Evolutionary conservation across 768 basidiomycete genomes (phyloP), one percentile per base, ranked within the genome.

Genomic region (Asterophora lycoperdoides): DNA sequence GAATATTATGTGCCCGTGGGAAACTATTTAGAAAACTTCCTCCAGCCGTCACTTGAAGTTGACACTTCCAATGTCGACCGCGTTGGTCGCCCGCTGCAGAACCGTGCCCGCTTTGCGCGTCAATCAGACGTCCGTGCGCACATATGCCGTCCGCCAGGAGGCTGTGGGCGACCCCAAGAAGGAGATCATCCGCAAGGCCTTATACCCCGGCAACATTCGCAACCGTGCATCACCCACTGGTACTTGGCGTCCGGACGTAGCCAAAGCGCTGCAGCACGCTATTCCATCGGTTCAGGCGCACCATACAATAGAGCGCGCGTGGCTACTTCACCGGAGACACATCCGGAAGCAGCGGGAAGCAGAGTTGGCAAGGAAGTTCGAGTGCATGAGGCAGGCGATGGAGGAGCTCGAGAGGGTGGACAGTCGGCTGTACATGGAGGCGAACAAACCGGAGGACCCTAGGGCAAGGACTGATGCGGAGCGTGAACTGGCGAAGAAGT

Each of bases 231-330:
- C 85, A 15, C 92, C 92, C 2, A 85, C 81, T 2, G 92, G 92
- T 9, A 79, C 84, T 48, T 91, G 92, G 86, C 81, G 90, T 49
- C 83, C 84, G 35, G 84, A 92, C 64, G 86, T 91, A 23, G 80
- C 77, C 30, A 78, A 74, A 41, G 84, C 89, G 8, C 70, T 97
- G 13, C 83, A 88, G 56, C 78, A 77, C 46, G 89, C 89, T n/a
- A 86, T 96, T 44, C 90, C 91, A 10, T 90, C 89, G 3, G 79
- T 76, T 4, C 92, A 95, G 64, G 92, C 89, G 0, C 91, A 96
- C 69, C 80, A 92, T 54, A 96, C 92, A 2, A 93, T 96, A 45
- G 86, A 91, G 55, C 81, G 93, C 28, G 93, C 93, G 3, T 97
- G 89, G 88, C 71, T 84, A 44, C 76, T 97, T 9, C 83, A 91